phyloP scores from a whole-genome alignment of 1,284 basidiomycete species.

The Pseudozyma tsukubaensis region DNA sequence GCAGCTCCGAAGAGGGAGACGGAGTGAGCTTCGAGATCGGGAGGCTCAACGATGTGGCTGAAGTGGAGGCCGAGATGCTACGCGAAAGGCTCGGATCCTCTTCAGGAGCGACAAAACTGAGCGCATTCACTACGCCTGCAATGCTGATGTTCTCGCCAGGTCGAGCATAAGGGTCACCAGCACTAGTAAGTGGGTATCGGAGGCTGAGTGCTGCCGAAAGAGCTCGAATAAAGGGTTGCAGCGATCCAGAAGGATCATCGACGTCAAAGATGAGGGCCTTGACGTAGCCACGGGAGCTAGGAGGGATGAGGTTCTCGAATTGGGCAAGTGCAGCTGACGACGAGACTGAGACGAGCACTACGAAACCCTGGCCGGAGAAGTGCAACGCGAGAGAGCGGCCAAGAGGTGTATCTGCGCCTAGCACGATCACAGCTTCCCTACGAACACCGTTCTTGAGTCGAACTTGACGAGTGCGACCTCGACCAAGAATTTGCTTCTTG shows the following conservation, averaged over 20 bases:
- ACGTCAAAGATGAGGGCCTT: slow-evolving; percentile 55
- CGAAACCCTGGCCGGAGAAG: slow-evolving; percentile 58
- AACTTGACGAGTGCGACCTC: slow-evolving; percentile 35
- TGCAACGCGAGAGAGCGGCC: slow-evolving; percentile 57
- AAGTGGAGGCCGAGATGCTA: slow-evolving; percentile 30
- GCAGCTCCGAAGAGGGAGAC: slow-evolving; percentile 38
- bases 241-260: slow-evolving; percentile 33
- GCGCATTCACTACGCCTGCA: slow-evolving; percentile 61
- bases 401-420: slow-evolving; percentile 66
- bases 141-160: slow-evolving; percentile 61
- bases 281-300: slow-evolving; percentile 63
- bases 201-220: slow-evolving; percentile 58
- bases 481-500: slow-evolving; percentile 22
- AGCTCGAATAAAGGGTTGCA: slow-evolving; percentile 54
- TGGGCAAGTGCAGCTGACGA: slow-evolving; percentile 42
- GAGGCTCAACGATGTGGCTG: slow-evolving; percentile 18
- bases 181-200: slow-evolving; percentile 61
- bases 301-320: slow-evolving; percentile 59
- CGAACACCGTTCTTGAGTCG: slow-evolving; percentile 50
- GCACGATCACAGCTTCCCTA: slow-evolving; percentile 61
- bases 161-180: slow-evolving; percentile 66
- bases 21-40: slow-evolving; percentile 41
- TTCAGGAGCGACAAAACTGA: slow-evolving; percentile 53
- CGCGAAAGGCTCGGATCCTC: slow-evolving; percentile 30
- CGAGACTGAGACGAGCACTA: slow-evolving; percentile 63